phyloP scores from a whole-genome alignment of 306 rosid genomes.

The Glycine latifolia region DNA sequence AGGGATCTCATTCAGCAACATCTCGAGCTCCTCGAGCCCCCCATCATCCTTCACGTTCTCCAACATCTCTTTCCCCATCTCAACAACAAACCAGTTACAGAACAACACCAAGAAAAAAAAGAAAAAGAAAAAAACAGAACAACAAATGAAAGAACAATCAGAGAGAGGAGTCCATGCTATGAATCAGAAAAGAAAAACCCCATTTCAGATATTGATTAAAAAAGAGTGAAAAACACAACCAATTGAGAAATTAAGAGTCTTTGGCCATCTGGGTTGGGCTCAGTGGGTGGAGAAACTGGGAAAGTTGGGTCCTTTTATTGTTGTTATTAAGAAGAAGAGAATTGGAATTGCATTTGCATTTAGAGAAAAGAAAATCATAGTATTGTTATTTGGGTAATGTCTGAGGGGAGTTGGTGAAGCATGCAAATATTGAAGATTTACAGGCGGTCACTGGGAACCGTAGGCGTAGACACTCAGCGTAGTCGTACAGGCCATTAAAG shows the following conservation, averaged over 20 bases:
- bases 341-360: slow-evolving; percentile 34
- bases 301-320: slow-evolving; percentile 34
- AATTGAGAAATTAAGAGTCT: slow-evolving; percentile 15
- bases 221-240: slow-evolving; percentile 1
- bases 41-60: slow-evolving; percentile 51
- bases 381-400: slow-evolving; percentile 23
- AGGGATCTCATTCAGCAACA: slow-evolving; percentile 73
- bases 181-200: slow-evolving; percentile 10
- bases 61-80: slow-evolving; percentile 37
- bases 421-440: slow-evolving; percentile 65
- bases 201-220: slow-evolving; percentile 37
- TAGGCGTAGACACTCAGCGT: slow-evolving; percentile 47
- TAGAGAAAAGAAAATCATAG: neutral
- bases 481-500: slow-evolving; percentile 63
- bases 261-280: slow-evolving; percentile 16
- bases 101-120: neutral
- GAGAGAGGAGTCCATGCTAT: slow-evolving; percentile 16
- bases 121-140: neutral
- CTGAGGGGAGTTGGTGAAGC: slow-evolving; percentile 60
- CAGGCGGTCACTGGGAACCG: slow-evolving; percentile 56
- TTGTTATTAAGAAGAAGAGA: neutral
- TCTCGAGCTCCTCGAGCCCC: slow-evolving; percentile 52
- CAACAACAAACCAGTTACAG: slow-evolving; percentile 18
- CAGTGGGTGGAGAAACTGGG: slow-evolving; percentile 27
- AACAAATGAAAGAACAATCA: slow-evolving; percentile 22